Conservation (phyloP, 352 stramenopile species). For the Phytophthora ramorum region DNA sequence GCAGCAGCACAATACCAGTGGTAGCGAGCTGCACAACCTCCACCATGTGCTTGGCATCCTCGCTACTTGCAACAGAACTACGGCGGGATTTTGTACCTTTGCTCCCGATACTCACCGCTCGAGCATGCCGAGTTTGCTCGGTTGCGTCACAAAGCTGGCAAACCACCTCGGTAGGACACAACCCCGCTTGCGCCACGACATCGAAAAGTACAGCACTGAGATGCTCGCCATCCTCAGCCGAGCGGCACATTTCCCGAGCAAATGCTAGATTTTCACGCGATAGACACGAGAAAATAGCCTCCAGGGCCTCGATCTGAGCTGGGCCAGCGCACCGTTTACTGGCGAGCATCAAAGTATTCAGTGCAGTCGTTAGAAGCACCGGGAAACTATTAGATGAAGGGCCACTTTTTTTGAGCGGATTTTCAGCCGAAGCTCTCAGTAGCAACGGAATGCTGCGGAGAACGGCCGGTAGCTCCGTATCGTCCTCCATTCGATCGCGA, state of each 20-base stretch:
- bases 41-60: conserved; percentile 38
- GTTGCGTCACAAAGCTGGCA: conserved; percentile 50
- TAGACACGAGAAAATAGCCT: conserved; percentile 48
- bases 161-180: conserved; percentile 53
- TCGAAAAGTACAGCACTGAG: conserved; percentile 23
- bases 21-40: conserved; percentile 56
- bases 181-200: conserved; percentile 42
- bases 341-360: conserved; percentile 45
- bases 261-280: conserved; percentile 45
- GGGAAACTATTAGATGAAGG: conserved; percentile 29
- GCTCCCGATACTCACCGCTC: conserved; percentile 31
- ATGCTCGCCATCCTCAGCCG: conserved; percentile 14
- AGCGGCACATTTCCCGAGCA: conserved; percentile 28
- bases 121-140: conserved; percentile 36
- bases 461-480: conserved; percentile 47
- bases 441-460: conserved; percentile 47
- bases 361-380: conserved; percentile 34
- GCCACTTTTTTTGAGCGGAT: conserved; percentile 3
- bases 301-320: conserved; percentile 50
- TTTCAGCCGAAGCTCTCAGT: conserved; percentile 30
- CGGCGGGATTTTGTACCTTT: conserved; percentile 13
- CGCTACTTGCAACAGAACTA: conserved; percentile 24
- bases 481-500: conserved; percentile 48
- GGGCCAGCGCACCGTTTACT: conserved; percentile 42
- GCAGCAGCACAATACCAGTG: conserved; percentile 55